Evolutionary conservation across 177 flowering plant species (phyloP).

Genomic region (Telopea speciosissima): DNA sequence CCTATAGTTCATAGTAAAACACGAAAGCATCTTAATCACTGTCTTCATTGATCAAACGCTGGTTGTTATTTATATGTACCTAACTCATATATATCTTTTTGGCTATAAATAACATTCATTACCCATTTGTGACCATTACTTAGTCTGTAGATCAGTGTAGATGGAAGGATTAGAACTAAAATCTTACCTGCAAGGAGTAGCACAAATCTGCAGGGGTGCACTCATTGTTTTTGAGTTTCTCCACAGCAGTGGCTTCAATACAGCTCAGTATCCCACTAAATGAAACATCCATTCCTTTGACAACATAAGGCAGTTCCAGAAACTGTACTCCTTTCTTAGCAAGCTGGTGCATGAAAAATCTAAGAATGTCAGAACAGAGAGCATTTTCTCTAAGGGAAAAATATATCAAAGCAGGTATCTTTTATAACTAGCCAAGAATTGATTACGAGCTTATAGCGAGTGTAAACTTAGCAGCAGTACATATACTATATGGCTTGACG

Average conservation of each 20-base stretch:
- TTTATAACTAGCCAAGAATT: too few species aligned
- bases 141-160: neutral
- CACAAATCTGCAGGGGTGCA: constrained; percentile 86
- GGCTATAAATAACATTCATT: too few species aligned
- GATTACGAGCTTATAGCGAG: too few species aligned
- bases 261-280: constrained; percentile 76
- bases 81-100: neutral
- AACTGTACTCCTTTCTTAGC: constrained; percentile 71
- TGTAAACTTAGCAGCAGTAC: too few species aligned
- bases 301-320: constrained; percentile 73
- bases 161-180: neutral
- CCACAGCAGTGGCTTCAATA: constrained; percentile 61
- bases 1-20: constrained; percentile 26
- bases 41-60: too few species aligned
- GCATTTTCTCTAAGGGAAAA: neutral
- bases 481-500: too few species aligned
- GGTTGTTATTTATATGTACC: neutral
- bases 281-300: constrained; percentile 83
- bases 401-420: neutral
- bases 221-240: constrained; percentile 65
- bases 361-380: neutral
- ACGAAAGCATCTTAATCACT: neutral
- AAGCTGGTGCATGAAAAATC: constrained; percentile 33
- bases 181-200: constrained; percentile 62
- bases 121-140: neutral